A percentile compares a stretch with the other conserved stretches of the same genome.
These are phyloP conservation scores for Globisporangium alternatum DNA, from an alignment of 352 stramenopile genomes.

Conservation along the genomic window DNA sequence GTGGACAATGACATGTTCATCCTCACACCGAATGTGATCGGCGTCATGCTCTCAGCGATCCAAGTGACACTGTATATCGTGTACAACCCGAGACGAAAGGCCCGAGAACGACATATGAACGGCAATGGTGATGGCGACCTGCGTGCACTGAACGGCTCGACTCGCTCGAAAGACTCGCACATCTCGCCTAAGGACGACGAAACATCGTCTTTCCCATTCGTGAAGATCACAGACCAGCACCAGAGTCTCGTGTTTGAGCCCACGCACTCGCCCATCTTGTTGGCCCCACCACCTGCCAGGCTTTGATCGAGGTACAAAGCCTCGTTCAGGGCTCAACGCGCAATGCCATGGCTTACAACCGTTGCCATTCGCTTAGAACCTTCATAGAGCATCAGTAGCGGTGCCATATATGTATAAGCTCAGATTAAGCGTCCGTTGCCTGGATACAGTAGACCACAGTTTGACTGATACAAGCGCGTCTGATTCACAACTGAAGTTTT, in stretches of 20 bases:
- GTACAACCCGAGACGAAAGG: slow-evolving; percentile 22
- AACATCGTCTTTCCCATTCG: background rate
- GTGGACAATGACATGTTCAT: slow-evolving; percentile 47
- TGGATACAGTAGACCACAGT: too few relatives aligned
- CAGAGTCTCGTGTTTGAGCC: background rate
- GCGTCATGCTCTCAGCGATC: slow-evolving; percentile 27
- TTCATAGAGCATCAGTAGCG: too few relatives aligned
- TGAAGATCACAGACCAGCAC: background rate
- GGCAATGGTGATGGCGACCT: background rate
- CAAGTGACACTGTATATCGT: slow-evolving; percentile 50
- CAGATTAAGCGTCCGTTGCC: too few relatives aligned
- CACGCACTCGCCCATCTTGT: background rate
- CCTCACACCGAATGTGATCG: slow-evolving; percentile 35
- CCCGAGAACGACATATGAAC: background rate
- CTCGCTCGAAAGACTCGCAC: background rate
- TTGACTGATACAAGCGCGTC: too few relatives aligned
- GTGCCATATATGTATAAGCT: too few relatives aligned
- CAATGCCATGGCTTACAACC: too few relatives aligned
- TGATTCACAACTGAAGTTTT: too few relatives aligned
- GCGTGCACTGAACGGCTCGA: background rate
- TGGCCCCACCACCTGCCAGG: background rate
- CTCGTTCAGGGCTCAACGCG: too few relatives aligned
- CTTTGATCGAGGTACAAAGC: background rate
- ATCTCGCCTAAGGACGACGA: background rate
- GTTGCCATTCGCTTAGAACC: too few relatives aligned